These are phyloP conservation scores for Aciculoconidium aculeatum DNA, from an alignment of 805 yeast genomes.

Conservation along the genomic window DNA sequence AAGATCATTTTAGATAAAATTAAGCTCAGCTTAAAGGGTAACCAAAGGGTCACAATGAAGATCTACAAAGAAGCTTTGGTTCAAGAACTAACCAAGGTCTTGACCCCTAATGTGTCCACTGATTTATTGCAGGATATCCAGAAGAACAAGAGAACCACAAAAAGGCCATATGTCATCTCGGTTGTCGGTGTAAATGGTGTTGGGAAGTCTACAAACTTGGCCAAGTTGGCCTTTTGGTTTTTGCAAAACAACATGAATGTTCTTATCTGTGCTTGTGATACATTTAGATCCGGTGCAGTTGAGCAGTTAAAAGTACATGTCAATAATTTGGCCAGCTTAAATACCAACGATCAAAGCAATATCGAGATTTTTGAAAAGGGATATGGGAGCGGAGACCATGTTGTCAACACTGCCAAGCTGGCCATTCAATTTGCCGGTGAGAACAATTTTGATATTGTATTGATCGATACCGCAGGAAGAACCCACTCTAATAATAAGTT, in stretches of 20 bases:
- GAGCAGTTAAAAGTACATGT: slow-evolving; percentile 95
- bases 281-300: slow-evolving; percentile 98
- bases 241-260: slow-evolving; percentile 83
- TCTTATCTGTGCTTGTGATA: slow-evolving; percentile 93
- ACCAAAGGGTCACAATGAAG: slow-evolving; percentile 66
- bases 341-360: slow-evolving; percentile 36
- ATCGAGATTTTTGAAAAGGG: slow-evolving; percentile 91
- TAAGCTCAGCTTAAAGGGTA: slow-evolving; percentile 58
- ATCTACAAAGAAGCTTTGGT: slow-evolving; percentile 56
- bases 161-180: slow-evolving; percentile 85
- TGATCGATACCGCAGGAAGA: slow-evolving; percentile 97
- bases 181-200: slow-evolving; percentile 98
- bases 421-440: slow-evolving; percentile 77
- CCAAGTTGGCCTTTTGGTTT: slow-evolving; percentile 93
- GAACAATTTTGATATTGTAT: slow-evolving; percentile 71
- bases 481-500: slow-evolving; percentile 90
- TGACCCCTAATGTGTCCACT: slow-evolving; percentile 89
- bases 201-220: slow-evolving; percentile 92
- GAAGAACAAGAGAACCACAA: slow-evolving; percentile 24
- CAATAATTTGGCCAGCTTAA: slow-evolving; percentile 66
- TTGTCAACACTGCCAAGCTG: slow-evolving; percentile 86
- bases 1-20: slow-evolving; percentile 64
- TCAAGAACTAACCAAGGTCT: slow-evolving; percentile 67
- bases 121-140: slow-evolving; percentile 81
- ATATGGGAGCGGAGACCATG: slow-evolving; percentile 92